phyloP scores from a whole-genome alignment of 73 alveolate genomes.

The Paramecium biaurelia region DNA sequence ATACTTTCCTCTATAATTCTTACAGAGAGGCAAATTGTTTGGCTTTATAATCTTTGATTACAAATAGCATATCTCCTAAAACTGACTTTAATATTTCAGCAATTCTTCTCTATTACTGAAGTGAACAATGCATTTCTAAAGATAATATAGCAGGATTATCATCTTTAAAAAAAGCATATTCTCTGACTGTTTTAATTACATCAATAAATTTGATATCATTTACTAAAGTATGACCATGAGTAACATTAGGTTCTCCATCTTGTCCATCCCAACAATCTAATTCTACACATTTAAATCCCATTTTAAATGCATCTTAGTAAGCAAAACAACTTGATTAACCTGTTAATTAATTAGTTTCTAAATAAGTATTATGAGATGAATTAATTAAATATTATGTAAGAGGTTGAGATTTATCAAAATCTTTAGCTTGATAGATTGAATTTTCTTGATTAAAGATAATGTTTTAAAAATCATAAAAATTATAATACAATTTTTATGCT shows the following conservation, averaged over 20 bases:
- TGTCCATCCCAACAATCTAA: constrained; percentile 90
- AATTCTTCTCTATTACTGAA: constrained; percentile 73
- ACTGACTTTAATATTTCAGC: constrained; percentile 76
- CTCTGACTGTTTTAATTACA: constrained; percentile 78
- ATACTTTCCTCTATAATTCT: neutral
- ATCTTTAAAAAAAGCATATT: constrained; percentile 77
- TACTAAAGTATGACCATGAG: constrained; percentile 92
- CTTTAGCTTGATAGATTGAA: neutral
- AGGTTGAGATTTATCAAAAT: constrained; percentile 82
- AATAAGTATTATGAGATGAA: constrained; percentile 93
- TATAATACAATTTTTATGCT: neutral
- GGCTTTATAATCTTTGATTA: constrained; percentile 16
- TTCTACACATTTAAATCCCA: constrained; percentile 94
- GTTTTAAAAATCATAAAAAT: constrained; percentile 9
- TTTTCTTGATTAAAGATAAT: neutral
- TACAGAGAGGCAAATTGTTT: neutral
- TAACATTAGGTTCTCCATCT: constrained; percentile 87
- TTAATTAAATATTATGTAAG: constrained; percentile 80
- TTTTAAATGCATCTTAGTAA: constrained; percentile 82
- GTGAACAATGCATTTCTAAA: constrained; percentile 90
- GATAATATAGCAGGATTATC: constrained; percentile 86
- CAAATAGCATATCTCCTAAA: constrained; percentile 72
- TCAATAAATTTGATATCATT: constrained; percentile 74
- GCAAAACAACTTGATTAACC: constrained; percentile 86
- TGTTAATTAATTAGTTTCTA: constrained; percentile 87